Evolutionary conservation across 495 filamentous ascomycete genomes (phyloP), one percentile per base, ranked within the genome.

Genomic region (Penicillium argentinense): DNA sequence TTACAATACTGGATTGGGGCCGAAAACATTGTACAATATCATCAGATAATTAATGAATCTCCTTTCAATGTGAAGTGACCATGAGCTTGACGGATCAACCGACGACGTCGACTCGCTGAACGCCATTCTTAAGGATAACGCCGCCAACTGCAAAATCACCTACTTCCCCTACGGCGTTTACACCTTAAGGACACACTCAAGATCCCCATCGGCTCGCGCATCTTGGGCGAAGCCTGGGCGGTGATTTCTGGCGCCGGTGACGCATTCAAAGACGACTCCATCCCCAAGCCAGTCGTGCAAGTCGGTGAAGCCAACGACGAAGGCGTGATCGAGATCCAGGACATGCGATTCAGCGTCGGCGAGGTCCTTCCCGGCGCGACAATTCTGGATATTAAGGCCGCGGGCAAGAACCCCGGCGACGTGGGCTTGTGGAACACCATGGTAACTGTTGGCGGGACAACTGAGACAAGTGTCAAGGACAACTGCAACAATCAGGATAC

Each of bases 341-440:
- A 85, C 34, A 72, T 80, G 50, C 52, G 70, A 3, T 68, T 81
- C 39, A 68, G 74, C 17, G 71, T 75, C 18, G 30, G 79, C 43
- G 89, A 89, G 22, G 66, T 87, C 4, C 80, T 85, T 45, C 87
- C 87, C 22, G 89, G 89, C 42, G 88, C 88, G 23, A 82, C 88
- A 53, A 67, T 95, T 41, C 71, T 93, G 49, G 78, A 95, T 59
- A 69, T 83, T 34, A 77, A 79, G 49, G 71, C 74, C 23, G 77
- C 74, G 0, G 79, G 77, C 12, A 39, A 49, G 9, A 56, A 57
- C 6, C 75, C 75, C 0, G 82, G 81, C 1, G 76, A 83, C 38
- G 79, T 83, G 22, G 77, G 68, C 1, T 53, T 84, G 47, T 82
- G 76, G 76, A 79, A 81, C 59, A 63, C 67, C 3, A 71, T 80